Conservation (phyloP, 495 filamentous ascomycete genomes). For the Tuber umbilicatum region DNA sequence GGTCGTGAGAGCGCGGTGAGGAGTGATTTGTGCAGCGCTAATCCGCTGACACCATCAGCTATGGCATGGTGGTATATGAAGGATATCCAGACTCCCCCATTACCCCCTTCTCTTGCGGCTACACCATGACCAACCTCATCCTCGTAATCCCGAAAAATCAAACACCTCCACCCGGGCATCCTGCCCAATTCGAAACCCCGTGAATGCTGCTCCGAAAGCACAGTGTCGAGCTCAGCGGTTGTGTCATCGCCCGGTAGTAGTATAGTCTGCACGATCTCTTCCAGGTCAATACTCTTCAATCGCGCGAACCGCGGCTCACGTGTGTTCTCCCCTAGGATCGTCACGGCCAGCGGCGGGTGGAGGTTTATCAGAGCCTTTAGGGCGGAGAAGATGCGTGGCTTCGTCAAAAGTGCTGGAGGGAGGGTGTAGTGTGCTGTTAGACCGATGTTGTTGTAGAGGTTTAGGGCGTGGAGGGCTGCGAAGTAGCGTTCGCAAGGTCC, state of each 20-base stretch:
- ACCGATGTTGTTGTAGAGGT: conserved; percentile 48
- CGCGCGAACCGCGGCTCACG: conserved; percentile 47
- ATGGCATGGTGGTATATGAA: conserved; percentile 30
- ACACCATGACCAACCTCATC: conserved; percentile 17
- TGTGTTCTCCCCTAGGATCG: conserved; percentile 46
- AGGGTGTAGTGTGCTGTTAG: conserved; percentile 45
- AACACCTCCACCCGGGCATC: conserved; percentile 45
- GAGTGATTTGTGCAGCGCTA: conserved; percentile 42
- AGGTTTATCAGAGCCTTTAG: conserved; percentile 44
- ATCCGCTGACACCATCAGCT: conserved; percentile 23
- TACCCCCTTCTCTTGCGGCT: not conserved
- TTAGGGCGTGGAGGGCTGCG: conserved; percentile 45
- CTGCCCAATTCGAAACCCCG: conserved; percentile 39
- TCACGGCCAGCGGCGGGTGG: conserved; percentile 47
- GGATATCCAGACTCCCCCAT: conserved; percentile 14
- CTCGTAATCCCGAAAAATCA: conserved; percentile 38
- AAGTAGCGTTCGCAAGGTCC: conserved; percentile 48
- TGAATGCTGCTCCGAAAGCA: conserved; percentile 46
- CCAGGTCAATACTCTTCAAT: conserved; percentile 46
- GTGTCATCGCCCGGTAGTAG: conserved; percentile 30
- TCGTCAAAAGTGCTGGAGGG: conserved; percentile 39
- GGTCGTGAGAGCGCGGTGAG: conserved; percentile 41
- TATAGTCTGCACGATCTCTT: conserved; percentile 42
- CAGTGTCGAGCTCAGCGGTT: conserved; percentile 40
- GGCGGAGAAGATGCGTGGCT: conserved; percentile 44